Evolutionary conservation across 495 filamentous ascomycete species (phyloP).

Genomic region (Tuber indicum): DNA sequence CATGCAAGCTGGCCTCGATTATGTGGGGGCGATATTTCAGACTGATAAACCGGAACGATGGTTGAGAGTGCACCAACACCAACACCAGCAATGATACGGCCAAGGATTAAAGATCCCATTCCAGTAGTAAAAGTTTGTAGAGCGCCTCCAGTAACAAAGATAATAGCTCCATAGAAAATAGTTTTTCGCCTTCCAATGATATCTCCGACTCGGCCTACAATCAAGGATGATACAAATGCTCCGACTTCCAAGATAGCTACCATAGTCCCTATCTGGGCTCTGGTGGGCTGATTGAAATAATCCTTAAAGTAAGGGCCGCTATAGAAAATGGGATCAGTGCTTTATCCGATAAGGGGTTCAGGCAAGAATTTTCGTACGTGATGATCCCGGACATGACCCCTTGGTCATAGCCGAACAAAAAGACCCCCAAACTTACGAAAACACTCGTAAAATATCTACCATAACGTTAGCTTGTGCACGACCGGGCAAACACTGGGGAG

Average conservation of each 20-base stretch:
- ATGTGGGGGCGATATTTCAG: constrained; percentile 93
- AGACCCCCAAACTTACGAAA: constrained; percentile 95
- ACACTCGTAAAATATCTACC: constrained; percentile 91
- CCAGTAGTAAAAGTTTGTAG: constrained; percentile 73
- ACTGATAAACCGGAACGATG: constrained; percentile 97
- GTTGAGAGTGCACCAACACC: constrained; percentile 92
- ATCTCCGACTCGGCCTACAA: constrained; percentile 86
- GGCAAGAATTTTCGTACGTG: constrained; percentile 53
- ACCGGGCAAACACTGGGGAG: background rate
- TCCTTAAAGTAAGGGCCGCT: constrained; percentile 81
- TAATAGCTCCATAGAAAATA: constrained; percentile 85
- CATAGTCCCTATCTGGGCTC: constrained; percentile 84
- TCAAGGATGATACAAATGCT: constrained; percentile 79
- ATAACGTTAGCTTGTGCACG: constrained; percentile 42
- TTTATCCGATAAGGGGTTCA: constrained; percentile 9
- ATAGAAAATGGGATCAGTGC: constrained; percentile 14
- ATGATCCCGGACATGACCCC: constrained; percentile 99
- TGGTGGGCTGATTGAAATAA: constrained; percentile 83
- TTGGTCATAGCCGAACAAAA: constrained; percentile 97
- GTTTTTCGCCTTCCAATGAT: constrained; percentile 83
- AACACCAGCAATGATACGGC: constrained; percentile 83
- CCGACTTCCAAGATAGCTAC: constrained; percentile 94
- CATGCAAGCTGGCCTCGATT: constrained; percentile 92
- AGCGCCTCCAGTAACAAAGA: constrained; percentile 86
- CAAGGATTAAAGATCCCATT: constrained; percentile 52